Evolutionary conservation across 1,284 basidiomycete species (phyloP), one percentile per base, ranked within the genome.

Genomic region (Ceratobasidium sp.): DNA sequence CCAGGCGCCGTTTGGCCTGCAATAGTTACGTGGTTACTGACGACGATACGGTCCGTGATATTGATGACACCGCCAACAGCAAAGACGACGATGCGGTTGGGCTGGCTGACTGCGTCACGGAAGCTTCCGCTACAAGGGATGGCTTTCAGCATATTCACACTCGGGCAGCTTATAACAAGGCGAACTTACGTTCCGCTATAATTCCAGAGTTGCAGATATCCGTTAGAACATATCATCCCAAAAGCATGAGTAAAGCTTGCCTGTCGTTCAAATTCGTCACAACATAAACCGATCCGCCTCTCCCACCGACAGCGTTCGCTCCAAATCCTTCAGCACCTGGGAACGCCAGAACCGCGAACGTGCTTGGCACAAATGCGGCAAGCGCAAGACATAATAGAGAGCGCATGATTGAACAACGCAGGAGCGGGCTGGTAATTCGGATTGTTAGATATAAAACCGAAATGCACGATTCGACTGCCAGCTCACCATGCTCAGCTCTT

Each of bases 21-120:
- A 44, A 83, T 82, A 1, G 80, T 81, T 33, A 82, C 78, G 72
- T 81, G 78, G 31, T 75, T 77, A 57, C 80, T 83, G n/a, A 84
- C 78, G 19, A 83, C 82, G 36, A 83, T 79, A 27, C 82, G 81
- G 54, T 72, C 72, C 9, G 65, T 78, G 54, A 83, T 83, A 15
- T 78, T 82, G 72, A 84, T 83, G 63, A 83, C 51, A 19, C 82
- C 82, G 3, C 82, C 82, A 6, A 83, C 82, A 22, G 82, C 79
- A 74, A 84, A 84, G 0, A 83, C 81, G 22, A 84, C 81, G 65
- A 82, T 81, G 80, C 82, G 78, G 69, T 81, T 80, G 6, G 82
- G 76, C 63, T 81, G 75, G 31, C 81, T 83, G 19, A 84, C 83
- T 11, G 83, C 82, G 54, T 83, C 82, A 44, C 82, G 82, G 67